These are phyloP conservation scores for Astrephomene gubernaculifera DNA, from an alignment of 139 green algal species.

Conservation along the genomic window DNA sequence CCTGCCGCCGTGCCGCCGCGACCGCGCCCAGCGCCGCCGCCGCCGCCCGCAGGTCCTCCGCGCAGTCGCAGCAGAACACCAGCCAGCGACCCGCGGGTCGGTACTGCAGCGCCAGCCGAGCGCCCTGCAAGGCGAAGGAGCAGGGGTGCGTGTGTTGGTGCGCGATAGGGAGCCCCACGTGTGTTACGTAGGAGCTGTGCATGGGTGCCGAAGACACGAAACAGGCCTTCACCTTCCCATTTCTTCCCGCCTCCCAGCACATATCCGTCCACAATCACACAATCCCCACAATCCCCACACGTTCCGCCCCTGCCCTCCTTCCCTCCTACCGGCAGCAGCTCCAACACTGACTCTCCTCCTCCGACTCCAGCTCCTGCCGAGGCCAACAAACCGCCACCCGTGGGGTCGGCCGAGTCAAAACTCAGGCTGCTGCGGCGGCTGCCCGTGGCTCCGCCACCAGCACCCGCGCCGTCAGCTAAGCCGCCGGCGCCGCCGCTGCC, in stretches of 20 bases:
- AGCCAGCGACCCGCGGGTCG: conserved; percentile 21
- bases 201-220: too few species aligned
- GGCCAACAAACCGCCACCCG: too few species aligned
- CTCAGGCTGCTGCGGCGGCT: not conserved
- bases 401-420: conserved; percentile 20
- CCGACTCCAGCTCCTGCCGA: too few species aligned
- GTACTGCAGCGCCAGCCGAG: not conserved
- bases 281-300: too few species aligned
- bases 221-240: too few species aligned
- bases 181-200: too few species aligned
- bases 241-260: too few species aligned
- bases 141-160: not conserved
- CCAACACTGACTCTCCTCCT: too few species aligned
- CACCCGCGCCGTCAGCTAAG: not conserved
- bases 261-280: too few species aligned
- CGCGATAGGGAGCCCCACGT: too few species aligned
- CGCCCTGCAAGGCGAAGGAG: not conserved
- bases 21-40: conserved; percentile 1
- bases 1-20: not conserved
- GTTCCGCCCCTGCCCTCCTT: too few species aligned
- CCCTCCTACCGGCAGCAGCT: too few species aligned
- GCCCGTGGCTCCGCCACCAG: not conserved
- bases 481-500: not conserved
- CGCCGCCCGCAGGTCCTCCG: not conserved
- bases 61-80: conserved; percentile 15